Conservation (phyloP, 2,329 filamentous ascomycete species). For the Pseudogymnoascus pannorum region DNA sequence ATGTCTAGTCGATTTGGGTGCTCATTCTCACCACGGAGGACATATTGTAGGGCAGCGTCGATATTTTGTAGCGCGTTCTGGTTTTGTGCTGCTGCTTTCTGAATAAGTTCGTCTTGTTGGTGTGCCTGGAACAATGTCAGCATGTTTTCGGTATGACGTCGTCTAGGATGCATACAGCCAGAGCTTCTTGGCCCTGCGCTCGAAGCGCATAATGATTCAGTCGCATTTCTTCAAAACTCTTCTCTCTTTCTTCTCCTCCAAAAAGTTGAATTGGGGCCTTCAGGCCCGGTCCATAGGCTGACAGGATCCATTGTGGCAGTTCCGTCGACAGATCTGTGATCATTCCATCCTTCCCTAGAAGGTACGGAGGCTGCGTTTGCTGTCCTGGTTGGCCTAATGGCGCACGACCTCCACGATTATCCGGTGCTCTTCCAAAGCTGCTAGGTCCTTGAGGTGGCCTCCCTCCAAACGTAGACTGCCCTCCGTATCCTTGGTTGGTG, state of each 20-base stretch:
- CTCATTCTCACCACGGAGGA: conserved; percentile 57
- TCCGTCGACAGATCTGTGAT: conserved; percentile 62
- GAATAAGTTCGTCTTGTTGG: conserved; percentile 54
- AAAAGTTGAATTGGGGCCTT: conserved; percentile 78
- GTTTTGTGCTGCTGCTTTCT: conserved; percentile 63
- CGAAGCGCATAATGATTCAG: conserved; percentile 60
- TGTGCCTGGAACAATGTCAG: conserved; percentile 39
- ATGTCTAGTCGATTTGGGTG: conserved; percentile 71
- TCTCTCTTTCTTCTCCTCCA: conserved; percentile 69
- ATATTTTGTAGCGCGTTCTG: conserved; percentile 61
- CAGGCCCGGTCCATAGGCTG: conserved; percentile 71
- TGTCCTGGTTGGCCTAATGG: conserved; percentile 5
- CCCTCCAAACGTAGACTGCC: not conserved
- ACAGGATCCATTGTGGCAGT: conserved; percentile 76
- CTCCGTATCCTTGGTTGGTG: conserved; percentile 13
- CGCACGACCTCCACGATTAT: conserved; percentile 10
- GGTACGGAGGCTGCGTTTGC: conserved; percentile 19
- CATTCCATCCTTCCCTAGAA: conserved; percentile 42
- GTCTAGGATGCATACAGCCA: conserved; percentile 22
- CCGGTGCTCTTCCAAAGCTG: not conserved
- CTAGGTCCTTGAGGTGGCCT: conserved; percentile 16
- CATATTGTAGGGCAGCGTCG: conserved; percentile 63
- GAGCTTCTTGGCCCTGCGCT: conserved; percentile 27
- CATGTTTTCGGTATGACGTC: conserved; percentile 9
- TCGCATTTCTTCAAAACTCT: conserved; percentile 82